These are phyloP conservation scores for Pseudodiploospora longispora DNA, from an alignment of 2,329 filamentous ascomycete genomes.

Conservation along the genomic window DNA sequence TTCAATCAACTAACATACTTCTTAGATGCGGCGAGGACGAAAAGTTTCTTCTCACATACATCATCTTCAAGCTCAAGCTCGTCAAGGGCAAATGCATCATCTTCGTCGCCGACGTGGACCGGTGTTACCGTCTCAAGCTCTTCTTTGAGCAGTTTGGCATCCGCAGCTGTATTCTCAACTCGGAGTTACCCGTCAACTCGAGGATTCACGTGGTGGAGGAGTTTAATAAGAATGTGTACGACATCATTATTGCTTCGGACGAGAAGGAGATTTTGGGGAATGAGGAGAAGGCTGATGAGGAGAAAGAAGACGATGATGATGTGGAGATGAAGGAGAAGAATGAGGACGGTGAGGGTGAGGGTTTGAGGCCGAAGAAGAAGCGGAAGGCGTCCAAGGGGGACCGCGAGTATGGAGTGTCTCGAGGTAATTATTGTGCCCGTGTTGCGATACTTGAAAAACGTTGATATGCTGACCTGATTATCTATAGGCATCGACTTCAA, in stretches of 20 bases:
- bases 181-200: constrained; percentile 86
- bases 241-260: constrained; percentile 95
- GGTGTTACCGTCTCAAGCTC: constrained; percentile 84
- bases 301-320: constrained; percentile 33
- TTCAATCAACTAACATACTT: constrained; percentile 8
- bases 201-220: constrained; percentile 92
- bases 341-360: constrained; percentile 17
- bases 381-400: constrained; percentile 53
- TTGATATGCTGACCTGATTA: constrained; percentile 6
- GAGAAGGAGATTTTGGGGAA: constrained; percentile 77
- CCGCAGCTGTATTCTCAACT: constrained; percentile 87
- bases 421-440: constrained; percentile 42
- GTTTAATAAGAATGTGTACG: constrained; percentile 94
- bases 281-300: constrained; percentile 37
- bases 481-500: constrained; percentile 74
- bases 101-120: constrained; percentile 74
- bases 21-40: constrained; percentile 83
- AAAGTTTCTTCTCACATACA: constrained; percentile 87
- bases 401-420: constrained; percentile 88
- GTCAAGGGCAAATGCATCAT: constrained; percentile 81
- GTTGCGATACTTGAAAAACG: neutral
- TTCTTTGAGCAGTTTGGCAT: constrained; percentile 97
- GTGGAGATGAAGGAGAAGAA: constrained; percentile 27
- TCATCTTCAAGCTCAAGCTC: constrained; percentile 90
- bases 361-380: constrained; percentile 21